Percentiles rank a stretch among this genome's conserved stretches.
Conservation (phyloP, 2,329 filamentous ascomycete species). For the Ophiostoma tasmaniense region DNA sequence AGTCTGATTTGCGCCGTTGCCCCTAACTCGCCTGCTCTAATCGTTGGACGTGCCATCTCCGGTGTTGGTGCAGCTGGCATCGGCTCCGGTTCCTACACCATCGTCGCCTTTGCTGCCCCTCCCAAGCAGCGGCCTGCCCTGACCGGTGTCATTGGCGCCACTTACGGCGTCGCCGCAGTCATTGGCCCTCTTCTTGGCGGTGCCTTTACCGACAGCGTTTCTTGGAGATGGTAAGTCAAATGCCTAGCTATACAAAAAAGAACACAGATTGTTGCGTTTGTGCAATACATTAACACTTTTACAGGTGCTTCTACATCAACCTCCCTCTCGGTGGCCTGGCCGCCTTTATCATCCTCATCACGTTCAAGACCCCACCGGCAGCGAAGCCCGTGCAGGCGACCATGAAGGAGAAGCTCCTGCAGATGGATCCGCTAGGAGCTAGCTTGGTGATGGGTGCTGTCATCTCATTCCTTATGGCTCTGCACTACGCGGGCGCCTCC, state of each 20-base stretch:
- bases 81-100: constrained; percentile 32
- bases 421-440: constrained; percentile 35
- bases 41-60: constrained; percentile 44
- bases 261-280: no score
- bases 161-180: constrained; percentile 26
- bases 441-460: constrained; percentile 32
- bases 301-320: constrained; percentile 26
- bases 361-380: constrained; percentile 30
- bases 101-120: constrained; percentile 29
- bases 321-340: constrained; percentile 27
- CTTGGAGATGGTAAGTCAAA: constrained; percentile 26
- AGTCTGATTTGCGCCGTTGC: constrained; percentile 43
- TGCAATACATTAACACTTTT: not conserved
- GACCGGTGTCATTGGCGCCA: constrained; percentile 18
- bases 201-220: constrained; percentile 23
- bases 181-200: constrained; percentile 25
- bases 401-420: constrained; percentile 33
- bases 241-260: no score
- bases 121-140: constrained; percentile 26
- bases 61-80: constrained; percentile 39
- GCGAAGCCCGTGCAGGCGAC: constrained; percentile 26
- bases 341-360: constrained; percentile 24
- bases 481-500: constrained; percentile 36
- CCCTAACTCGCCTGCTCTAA: constrained; percentile 39
- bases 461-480: constrained; percentile 33